Conservation (phyloP, 2,329 filamentous ascomycete species). For the Elsinoe arachidis region DNA sequence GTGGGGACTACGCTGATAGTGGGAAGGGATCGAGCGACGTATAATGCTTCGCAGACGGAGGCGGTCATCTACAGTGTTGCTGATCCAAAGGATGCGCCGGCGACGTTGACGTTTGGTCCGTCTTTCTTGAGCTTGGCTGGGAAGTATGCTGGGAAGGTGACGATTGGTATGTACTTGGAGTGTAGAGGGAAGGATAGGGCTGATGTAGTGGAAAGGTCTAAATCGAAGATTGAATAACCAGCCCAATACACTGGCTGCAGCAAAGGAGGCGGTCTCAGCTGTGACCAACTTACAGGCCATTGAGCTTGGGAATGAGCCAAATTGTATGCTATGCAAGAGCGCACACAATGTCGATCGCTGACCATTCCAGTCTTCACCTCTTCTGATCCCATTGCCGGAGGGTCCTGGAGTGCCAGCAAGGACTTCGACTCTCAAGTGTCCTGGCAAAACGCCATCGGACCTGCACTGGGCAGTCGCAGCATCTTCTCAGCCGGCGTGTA, state of each 20-base stretch:
- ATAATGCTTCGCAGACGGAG: conserved; percentile 17
- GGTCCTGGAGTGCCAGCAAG: conserved; percentile 14
- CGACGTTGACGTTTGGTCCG: conserved; percentile 44
- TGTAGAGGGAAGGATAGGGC: not conserved
- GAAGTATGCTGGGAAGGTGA: conserved; percentile 42
- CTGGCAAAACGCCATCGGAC: conserved; percentile 15
- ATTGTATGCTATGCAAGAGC: conserved; percentile 19
- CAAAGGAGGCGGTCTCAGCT: conserved; percentile 35
- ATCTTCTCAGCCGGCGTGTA: conserved; percentile 18
- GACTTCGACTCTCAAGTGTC: conserved; percentile 15
- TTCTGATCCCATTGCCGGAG: conserved; percentile 14
- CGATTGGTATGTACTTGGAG: conserved; percentile 28
- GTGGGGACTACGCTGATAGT: not conserved
- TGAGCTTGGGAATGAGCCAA: conserved; percentile 23
- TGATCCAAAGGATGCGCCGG: conserved; percentile 40
- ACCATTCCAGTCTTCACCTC: conserved; percentile 13
- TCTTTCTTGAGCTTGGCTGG: conserved; percentile 44
- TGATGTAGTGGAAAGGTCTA: conserved; percentile 27
- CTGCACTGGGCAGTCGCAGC: not conserved
- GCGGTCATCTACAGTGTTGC: conserved; percentile 46
- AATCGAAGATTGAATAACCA: conserved; percentile 47
- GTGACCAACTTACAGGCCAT: conserved; percentile 26
- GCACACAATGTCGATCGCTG: not conserved
- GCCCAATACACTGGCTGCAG: conserved; percentile 47
- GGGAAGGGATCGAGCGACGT: conserved; percentile 5